Evolutionary conservation across 805 yeast species (phyloP).

Genomic region (Cyberlindnera lachancei): DNA sequence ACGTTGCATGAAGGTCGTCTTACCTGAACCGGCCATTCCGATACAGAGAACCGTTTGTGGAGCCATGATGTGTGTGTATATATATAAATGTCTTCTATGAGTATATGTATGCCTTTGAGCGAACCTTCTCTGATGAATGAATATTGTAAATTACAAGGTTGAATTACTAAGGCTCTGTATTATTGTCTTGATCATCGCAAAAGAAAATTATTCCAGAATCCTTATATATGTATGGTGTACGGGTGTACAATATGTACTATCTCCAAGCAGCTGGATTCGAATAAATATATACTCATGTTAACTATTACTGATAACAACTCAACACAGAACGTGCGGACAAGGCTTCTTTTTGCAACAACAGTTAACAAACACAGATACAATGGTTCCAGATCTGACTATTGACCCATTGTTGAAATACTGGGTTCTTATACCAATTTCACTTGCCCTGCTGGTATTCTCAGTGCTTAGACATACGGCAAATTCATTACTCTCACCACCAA

Average conservation of each 20-base stretch:
- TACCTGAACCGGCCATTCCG: conserved; percentile 78
- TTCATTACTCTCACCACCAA: conserved; percentile 45
- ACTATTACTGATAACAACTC: too few species aligned
- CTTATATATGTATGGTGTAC: too few species aligned
- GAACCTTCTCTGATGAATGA: background rate
- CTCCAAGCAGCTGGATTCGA: too few species aligned
- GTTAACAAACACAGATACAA: too few species aligned
- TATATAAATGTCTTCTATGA: background rate
- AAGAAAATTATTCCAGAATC: too few species aligned
- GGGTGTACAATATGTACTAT: too few species aligned
- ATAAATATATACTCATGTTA: too few species aligned
- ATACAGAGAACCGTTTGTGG: conserved; percentile 41
- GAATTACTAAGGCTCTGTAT: too few species aligned
- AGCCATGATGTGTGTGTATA: conserved; percentile 21
- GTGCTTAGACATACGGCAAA: conserved; percentile 65
- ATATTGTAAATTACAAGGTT: too few species aligned
- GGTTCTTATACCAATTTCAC: conserved; percentile 85
- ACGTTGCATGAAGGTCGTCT: conserved; percentile 96
- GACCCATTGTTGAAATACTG: conserved; percentile 83
- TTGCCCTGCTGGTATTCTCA: conserved; percentile 87
- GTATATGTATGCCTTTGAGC: background rate
- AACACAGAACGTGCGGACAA: too few species aligned
- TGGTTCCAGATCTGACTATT: conserved; percentile 47
- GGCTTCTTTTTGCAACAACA: too few species aligned
- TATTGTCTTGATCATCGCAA: too few species aligned